Base-by-base conservation (phyloP, 768 basidiomycete species). In the Boletus bicolor region DNA sequence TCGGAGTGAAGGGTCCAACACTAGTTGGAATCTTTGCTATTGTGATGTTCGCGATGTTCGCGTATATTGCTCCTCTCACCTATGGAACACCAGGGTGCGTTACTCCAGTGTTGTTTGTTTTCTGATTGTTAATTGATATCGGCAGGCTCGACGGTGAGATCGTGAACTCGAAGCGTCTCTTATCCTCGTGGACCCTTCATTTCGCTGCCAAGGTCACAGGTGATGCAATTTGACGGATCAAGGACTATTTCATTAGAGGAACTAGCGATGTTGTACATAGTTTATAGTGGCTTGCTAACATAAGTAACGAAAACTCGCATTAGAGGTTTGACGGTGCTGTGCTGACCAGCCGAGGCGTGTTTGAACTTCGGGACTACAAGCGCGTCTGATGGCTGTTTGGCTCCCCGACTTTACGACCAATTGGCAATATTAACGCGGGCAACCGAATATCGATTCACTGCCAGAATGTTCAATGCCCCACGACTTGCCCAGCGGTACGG, bases 41-140 rank as follows among this genome's bases (percentile, higher is more conserved):
- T 26, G 56, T 82, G 37, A 71, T 93, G 73, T 80, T 92, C 47
- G 72, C 76, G 24, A 76, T 87, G 75, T 87, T 89, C 57, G 64
- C 82, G 39, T 98, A 83, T 78, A 75, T 96, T 49, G 82, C 89
- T 14, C 96, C 97, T 41, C 75, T 99, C 64, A 98, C 96, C 15
- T 99, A 96, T 70, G 97, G 95, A 42, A 88, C 89, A n/a, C 93
- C 94, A 58, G 91, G 93, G 94, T 97, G 75, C 67, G 89, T 78
- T 4, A 42, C 39, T 41, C 19, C 11, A 45, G 2, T 45, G 36
- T 30, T 28, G 4, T 28, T 57, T 46, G 44, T 44, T 37, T 36
- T 26, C 32, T 60, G 54, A 47, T 49, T 30, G 56, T 37, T 59
- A 30, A 63, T 68, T 21, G 66, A 61, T 55, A 26, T 15, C 36